Evolutionary conservation across 768 basidiomycete genomes (phyloP).

Genomic region (Lentinula sp.): DNA sequence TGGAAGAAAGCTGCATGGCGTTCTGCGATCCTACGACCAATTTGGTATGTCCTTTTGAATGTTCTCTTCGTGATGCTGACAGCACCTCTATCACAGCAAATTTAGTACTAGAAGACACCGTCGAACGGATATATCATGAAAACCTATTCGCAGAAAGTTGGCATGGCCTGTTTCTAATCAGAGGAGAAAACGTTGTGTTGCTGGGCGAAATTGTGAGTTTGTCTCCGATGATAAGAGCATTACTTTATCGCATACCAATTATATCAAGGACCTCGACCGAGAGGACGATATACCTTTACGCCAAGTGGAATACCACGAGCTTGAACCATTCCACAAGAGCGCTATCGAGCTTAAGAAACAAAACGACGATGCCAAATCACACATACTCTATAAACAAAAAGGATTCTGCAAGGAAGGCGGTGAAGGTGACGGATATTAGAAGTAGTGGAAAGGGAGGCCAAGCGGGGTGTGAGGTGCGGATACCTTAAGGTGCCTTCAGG

Average conservation of each 20-base stretch:
- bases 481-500: too few species aligned
- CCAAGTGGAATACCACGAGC: constrained; percentile 64
- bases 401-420: constrained; percentile 95
- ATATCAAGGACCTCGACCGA: constrained; percentile 69
- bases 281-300: constrained; percentile 84
- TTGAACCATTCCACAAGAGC: constrained; percentile 67
- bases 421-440: constrained; percentile 90
- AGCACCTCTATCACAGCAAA: constrained; percentile 57
- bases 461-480: too few species aligned
- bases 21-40: constrained; percentile 96
- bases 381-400: constrained; percentile 74
- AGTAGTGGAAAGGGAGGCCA: neutral
- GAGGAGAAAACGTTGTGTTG: constrained; percentile 97
- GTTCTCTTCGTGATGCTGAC: neutral
- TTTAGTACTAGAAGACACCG: constrained; percentile 92
- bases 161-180: constrained; percentile 87
- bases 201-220: constrained; percentile 90
- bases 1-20: constrained; percentile 93
- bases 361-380: constrained; percentile 78
- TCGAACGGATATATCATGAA: constrained; percentile 91
- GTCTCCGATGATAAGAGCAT: neutral
- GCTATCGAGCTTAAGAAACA: constrained; percentile 71
- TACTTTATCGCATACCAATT: neutral
- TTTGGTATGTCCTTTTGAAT: constrained; percentile 58
- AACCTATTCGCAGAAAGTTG: constrained; percentile 84